Evolutionary conservation across 208 protist genomes (phyloP), one percentile per base, ranked within the genome.

Genomic region (Crithidia mellificae): DNA sequence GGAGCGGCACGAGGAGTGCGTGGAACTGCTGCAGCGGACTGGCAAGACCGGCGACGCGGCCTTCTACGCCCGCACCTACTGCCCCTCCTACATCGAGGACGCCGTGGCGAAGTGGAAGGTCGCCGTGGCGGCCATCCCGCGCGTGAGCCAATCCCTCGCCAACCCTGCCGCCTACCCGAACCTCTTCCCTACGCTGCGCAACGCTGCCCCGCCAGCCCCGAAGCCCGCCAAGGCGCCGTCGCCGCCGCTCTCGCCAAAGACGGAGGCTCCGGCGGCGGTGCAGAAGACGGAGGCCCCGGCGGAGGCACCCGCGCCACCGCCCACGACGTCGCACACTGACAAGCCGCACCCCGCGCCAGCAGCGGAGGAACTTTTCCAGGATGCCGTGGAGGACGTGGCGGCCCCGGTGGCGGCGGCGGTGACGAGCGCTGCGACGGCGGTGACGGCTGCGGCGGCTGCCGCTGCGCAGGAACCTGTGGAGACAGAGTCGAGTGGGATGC

Each of bases 41-140:
- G 87, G 88, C 27, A 90, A 95, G 30, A 56, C 87, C 4, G 86
- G 93, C 29, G 97, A 99, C 63, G 98, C 98, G 9, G 94, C 96
- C 15, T 98, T 99, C 63, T 96, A 99, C 71, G 97, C 98, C 1
- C 88, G 98, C 46, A 98, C 96, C 6, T 99, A 99, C 81, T 71
- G 63, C 27, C 97, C 97, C 17, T 80, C 62, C 19, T 68, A 81
- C 27, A 74, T 98, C 8, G 79, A 88, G 51, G 72, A 88, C 9
- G 78, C 87, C 20, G 92, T 99, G 14, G 62, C 68, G 30, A 67
- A 94, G 68, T 99, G 98, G 98, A 96, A 90, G 70, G 65, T 74
- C 27, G 67, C 85, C 1, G 76, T 99, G n/a, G 62, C 82, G 12
- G 36, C 73, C 15, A 73, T 89, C 0, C 97, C 96, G 22, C 84